Conservation (phyloP, 768 basidiomycete genomes). For the Boletus edulis region DNA sequence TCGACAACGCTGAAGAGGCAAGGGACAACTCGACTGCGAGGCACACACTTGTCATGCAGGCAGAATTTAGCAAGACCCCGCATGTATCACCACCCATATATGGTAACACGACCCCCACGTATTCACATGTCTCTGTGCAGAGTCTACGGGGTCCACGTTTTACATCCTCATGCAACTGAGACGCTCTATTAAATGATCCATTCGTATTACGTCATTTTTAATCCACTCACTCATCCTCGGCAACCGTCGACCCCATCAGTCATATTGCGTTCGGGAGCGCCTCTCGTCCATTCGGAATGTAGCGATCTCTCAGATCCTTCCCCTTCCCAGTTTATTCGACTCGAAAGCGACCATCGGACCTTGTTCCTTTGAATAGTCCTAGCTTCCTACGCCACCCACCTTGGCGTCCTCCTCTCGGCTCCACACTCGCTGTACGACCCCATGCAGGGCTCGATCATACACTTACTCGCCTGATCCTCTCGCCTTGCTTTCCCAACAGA, state of each 20-base stretch:
- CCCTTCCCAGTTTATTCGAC: not conserved
- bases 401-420: no score
- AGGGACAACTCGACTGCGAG: conserved; percentile 12
- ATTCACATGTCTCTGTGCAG: conserved; percentile 27
- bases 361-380: not conserved
- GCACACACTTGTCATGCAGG: not conserved
- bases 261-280: conserved; percentile 15
- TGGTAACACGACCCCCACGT: conserved; percentile 15
- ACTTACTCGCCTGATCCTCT: no score
- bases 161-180: conserved; percentile 20
- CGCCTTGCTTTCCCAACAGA: no score
- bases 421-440: no score
- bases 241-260: not conserved
- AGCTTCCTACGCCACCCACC: no score
- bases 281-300: not conserved
- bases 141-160: conserved; percentile 19
- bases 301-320: conserved; percentile 10
- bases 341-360: not conserved
- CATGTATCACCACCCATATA: not conserved
- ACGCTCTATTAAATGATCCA: not conserved
- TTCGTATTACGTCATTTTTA: not conserved
- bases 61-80: conserved; percentile 17
- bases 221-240: conserved; percentile 8
- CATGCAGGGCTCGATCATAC: no score
- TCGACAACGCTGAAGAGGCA: conserved; percentile 17